Conservation (phyloP, 257 asterid genomes). For the Craterostigma plantagineum region DNA sequence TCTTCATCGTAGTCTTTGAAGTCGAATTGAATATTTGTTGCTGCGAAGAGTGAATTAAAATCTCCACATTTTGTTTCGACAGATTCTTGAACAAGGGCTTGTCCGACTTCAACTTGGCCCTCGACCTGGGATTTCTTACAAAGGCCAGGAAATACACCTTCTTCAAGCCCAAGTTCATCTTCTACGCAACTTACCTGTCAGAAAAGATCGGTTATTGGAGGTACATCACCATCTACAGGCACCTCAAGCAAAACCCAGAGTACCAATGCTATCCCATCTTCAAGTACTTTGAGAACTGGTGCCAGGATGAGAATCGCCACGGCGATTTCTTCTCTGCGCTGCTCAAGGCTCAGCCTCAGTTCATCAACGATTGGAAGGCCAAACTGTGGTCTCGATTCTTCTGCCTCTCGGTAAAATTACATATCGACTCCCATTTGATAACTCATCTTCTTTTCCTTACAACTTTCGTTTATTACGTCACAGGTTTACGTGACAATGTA, state of each 20-base stretch:
- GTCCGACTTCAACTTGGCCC: conserved; percentile 70
- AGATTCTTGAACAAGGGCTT: conserved; percentile 64
- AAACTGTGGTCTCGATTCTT: conserved; percentile 97
- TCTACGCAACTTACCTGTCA: conserved; percentile 40
- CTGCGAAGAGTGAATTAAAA: neutral
- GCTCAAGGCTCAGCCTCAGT: conserved; percentile 99
- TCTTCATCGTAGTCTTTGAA: neutral
- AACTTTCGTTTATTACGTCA: conserved; percentile 8
- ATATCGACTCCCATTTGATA: no score
- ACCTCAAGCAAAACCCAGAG: conserved; percentile 81
- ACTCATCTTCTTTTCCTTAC: no score
- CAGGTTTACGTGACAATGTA: conserved; percentile 97
- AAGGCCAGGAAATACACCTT: conserved; percentile 96
- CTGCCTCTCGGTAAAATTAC: conserved; percentile 76
- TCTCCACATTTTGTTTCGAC: conserved; percentile 3
- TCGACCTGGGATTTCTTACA: conserved; percentile 91
- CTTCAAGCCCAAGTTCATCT: conserved; percentile 96
- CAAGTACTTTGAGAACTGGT: conserved; percentile 99
- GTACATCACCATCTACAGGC: conserved; percentile 91
- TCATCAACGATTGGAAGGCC: conserved; percentile 99
- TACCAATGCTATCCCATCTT: conserved; percentile 90
- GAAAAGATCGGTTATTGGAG: conserved; percentile 98
- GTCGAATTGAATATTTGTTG: neutral
- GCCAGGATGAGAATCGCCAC: conserved; percentile 99
- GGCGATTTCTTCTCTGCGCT: conserved; percentile 99